These are phyloP conservation scores for Yamadazyma atlantica DNA, from an alignment of 1,139 yeast species.

Conservation along the genomic window DNA sequence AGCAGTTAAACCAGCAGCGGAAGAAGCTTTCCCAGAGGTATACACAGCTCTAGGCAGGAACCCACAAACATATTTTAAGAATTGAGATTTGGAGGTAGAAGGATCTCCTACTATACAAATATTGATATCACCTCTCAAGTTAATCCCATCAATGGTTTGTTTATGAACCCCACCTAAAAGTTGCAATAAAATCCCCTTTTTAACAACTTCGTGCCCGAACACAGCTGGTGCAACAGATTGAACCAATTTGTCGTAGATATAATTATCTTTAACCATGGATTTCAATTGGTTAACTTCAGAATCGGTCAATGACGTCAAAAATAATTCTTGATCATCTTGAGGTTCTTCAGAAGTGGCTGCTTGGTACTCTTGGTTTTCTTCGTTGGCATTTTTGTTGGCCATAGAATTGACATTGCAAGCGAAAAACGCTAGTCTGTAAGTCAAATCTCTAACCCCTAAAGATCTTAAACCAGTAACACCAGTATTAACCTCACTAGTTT, in stretches of 20 bases:
- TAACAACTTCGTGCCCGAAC: constrained; percentile 92
- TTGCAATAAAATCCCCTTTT: constrained; percentile 88
- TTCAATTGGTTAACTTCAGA: constrained; percentile 84
- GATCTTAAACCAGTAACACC: constrained; percentile 86
- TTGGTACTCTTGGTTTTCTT: constrained; percentile 30
- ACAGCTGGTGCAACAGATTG: constrained; percentile 95
- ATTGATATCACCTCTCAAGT: constrained; percentile 94
- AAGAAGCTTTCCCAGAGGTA: constrained; percentile 97
- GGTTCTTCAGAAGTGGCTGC: constrained; percentile 29
- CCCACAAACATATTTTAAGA: constrained; percentile 87
- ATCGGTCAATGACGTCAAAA: constrained; percentile 75
- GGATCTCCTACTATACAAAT: constrained; percentile 98
- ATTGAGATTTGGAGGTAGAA: constrained; percentile 95
- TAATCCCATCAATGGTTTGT: constrained; percentile 89
- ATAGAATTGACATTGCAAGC: constrained; percentile 82
- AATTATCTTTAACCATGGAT: constrained; percentile 88
- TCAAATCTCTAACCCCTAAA: constrained; percentile 90
- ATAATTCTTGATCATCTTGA: constrained; percentile 71
- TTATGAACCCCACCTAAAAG: constrained; percentile 96
- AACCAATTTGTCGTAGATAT: constrained; percentile 81
- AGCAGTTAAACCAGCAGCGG: constrained; percentile 99
- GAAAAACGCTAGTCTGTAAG: constrained; percentile 86
- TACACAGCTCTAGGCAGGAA: constrained; percentile 94
- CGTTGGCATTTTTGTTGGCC: constrained; percentile 45
- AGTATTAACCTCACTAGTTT: constrained; percentile 72